Conservation (phyloP, 768 basidiomycete species). For the Suillus subluteus region DNA sequence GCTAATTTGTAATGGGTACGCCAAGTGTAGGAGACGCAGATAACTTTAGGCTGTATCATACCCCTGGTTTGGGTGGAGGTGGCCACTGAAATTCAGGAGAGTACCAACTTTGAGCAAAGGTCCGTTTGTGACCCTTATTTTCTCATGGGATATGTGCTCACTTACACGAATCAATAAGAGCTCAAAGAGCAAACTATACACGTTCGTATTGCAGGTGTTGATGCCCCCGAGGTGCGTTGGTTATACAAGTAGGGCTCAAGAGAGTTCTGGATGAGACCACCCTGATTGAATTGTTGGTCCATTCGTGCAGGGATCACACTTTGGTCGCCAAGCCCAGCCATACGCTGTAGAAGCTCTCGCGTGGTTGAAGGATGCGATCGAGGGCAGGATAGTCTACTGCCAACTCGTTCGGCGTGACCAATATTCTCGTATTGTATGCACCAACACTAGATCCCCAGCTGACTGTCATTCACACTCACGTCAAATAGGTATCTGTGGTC, state of each 20-base stretch:
- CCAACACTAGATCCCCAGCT: neutral
- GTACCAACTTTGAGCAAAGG: conserved; percentile 66
- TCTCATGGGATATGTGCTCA: neutral
- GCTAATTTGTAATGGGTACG: neutral
- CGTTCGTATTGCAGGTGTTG: conserved; percentile 87
- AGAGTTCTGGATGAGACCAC: neutral
- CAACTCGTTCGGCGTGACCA: conserved; percentile 81
- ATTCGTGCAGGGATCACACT: conserved; percentile 67
- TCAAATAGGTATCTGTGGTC: conserved; percentile 66
- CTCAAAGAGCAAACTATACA: conserved; percentile 83
- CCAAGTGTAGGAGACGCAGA: conserved; percentile 83
- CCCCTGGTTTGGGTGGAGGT: conserved; percentile 77
- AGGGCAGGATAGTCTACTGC: conserved; percentile 66
- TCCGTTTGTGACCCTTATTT: conserved; percentile 22
- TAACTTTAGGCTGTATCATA: conserved; percentile 86
- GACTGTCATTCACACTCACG: neutral
- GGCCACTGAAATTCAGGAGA: conserved; percentile 69
- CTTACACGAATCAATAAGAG: conserved; percentile 42
- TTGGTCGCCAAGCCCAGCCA: conserved; percentile 80
- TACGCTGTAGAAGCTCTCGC: conserved; percentile 72
- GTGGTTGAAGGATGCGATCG: conserved; percentile 65
- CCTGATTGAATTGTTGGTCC: neutral
- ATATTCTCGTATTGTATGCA: conserved; percentile 77
- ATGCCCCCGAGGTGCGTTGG: conserved; percentile 84
- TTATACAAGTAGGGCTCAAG: conserved; percentile 1